Base-by-base conservation (phyloP, 2,329 filamentous ascomycete species). In the Colletotrichum viniferum region DNA sequence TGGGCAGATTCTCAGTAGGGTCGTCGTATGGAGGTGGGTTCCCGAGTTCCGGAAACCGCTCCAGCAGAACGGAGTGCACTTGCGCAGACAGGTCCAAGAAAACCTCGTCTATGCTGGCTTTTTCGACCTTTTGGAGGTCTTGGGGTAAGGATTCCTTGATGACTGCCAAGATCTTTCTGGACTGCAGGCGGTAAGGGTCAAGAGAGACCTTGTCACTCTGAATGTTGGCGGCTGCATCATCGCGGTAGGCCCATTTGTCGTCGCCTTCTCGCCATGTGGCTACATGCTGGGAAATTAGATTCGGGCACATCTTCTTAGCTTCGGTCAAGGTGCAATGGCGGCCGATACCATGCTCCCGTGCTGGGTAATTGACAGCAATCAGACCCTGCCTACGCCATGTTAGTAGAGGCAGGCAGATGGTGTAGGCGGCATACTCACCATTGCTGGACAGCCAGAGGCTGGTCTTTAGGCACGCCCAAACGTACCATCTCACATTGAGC, bases 321-420 rank as follows among this genome's bases (percentile, higher is more conserved):
- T 98, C 97, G 5, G 88, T 88, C 56, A 95, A 90, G 10, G 92
- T 94, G 77, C 96, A 93, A 85, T 97, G 95, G 38, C 96, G 89
- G 60, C 89, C 93, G 69, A 99, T 92, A 3, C 95, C 96, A 80
- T 92, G 96, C 10, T 90, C 90, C 18, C 97, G 92, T 7, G 96
- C 96, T 4, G 97, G 92, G 81, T 99, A 99, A 86, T 99, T 99
- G 84, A 99, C 92, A 4, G 97, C 97, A 82, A 99, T 99, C 28
- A 99, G 89, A 10, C 94, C 95, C 84, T 97, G 94, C 94, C 94
- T 93, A 79, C 10, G n/a, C 21, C 64, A 5, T 60, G 58, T 66
- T 34, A 69, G 75, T 24, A 61, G 21, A 58, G 18, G 18, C 24
- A 28, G 21, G 48, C 14, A 68, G 28, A 24, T 26, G 61, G 36